A percentile compares a stretch with the other conserved stretches of the same genome.
Evolutionary conservation across 2,329 filamentous ascomycete genomes (phyloP).

Genomic region (Fusarium sp.): DNA sequence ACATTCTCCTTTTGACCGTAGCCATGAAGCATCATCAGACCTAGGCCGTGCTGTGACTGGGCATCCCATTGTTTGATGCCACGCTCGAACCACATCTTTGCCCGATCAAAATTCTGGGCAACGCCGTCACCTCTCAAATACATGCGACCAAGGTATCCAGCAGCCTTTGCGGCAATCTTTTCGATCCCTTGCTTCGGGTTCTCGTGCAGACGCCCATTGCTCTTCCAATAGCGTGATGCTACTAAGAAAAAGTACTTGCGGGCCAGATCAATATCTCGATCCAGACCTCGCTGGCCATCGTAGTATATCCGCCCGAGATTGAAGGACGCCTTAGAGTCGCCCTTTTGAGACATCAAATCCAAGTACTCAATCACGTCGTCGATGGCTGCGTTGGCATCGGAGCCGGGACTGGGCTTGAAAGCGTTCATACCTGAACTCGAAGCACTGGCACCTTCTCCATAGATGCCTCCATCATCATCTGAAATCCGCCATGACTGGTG

Average conservation of each 20-base stretch:
- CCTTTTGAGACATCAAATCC: constrained; percentile 90
- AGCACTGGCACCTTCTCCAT: constrained; percentile 94
- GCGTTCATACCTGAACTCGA: constrained; percentile 90
- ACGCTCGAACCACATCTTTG: constrained; percentile 86
- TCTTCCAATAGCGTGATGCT: constrained; percentile 84
- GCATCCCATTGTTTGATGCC: constrained; percentile 83
- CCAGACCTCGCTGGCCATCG: constrained; percentile 83
- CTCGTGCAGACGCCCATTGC: constrained; percentile 81
- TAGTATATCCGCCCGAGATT: constrained; percentile 90
- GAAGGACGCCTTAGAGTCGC: constrained; percentile 88
- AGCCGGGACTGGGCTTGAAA: constrained; percentile 78
- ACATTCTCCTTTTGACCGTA: constrained; percentile 80
- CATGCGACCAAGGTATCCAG: constrained; percentile 90
- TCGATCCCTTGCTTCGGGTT: constrained; percentile 80
- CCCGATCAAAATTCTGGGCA: constrained; percentile 82
- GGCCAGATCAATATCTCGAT: constrained; percentile 80
- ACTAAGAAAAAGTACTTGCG: constrained; percentile 87
- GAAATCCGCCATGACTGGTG: constrained; percentile 87
- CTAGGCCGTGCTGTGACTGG: constrained; percentile 87
- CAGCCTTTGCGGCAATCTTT: constrained; percentile 85
- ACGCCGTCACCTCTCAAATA: constrained; percentile 90
- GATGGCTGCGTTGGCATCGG: constrained; percentile 86
- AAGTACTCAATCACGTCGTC: constrained; percentile 96
- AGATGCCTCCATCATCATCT: constrained; percentile 92
- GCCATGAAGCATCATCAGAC: constrained; percentile 86